Evolutionary conservation across 345 rosid genomes (phyloP).

Genomic region (Geranium rotundifolium): DNA sequence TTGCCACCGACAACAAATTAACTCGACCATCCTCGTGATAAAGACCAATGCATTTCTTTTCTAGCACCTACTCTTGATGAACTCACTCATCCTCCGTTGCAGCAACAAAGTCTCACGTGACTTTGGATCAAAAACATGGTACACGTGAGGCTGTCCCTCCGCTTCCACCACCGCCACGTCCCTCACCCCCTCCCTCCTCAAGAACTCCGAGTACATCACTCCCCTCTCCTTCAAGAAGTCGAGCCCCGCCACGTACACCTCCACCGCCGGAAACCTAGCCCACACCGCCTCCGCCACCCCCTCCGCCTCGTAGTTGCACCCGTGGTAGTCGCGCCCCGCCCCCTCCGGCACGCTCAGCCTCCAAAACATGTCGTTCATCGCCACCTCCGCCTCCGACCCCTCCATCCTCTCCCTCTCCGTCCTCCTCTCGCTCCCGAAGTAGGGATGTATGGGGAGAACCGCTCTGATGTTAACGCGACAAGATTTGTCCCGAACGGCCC

Average conservation of each 20-base stretch:
- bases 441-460: slow-evolving; percentile 33
- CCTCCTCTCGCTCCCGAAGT: slow-evolving; percentile 47
- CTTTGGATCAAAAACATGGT: slow-evolving; percentile 37
- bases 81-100: slow-evolving; percentile 36
- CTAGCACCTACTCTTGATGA: slow-evolving; percentile 17
- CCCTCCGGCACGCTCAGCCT: slow-evolving; percentile 41
- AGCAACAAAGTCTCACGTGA: slow-evolving; percentile 39
- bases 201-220: slow-evolving; percentile 31
- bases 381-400: slow-evolving; percentile 17
- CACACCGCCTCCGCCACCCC: slow-evolving; percentile 25
- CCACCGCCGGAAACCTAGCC: slow-evolving; percentile 32
- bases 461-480: slow-evolving; percentile 17
- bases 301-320: slow-evolving; percentile 39
- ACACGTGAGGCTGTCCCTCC: slow-evolving; percentile 32
- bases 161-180: slow-evolving; percentile 33
- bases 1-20: too few species aligned
- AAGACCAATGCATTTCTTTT: too few species aligned
- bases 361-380: slow-evolving; percentile 52
- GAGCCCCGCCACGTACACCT: slow-evolving; percentile 39
- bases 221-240: slow-evolving; percentile 65
- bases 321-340: slow-evolving; percentile 31
- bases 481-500: slow-evolving; percentile 15
- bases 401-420: slow-evolving; percentile 28
- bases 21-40: too few species aligned
- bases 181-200: slow-evolving; percentile 30